These are phyloP conservation scores for Ophiostoma sp. DNA, from an alignment of 2,329 filamentous ascomycete species.

Conservation along the genomic window DNA sequence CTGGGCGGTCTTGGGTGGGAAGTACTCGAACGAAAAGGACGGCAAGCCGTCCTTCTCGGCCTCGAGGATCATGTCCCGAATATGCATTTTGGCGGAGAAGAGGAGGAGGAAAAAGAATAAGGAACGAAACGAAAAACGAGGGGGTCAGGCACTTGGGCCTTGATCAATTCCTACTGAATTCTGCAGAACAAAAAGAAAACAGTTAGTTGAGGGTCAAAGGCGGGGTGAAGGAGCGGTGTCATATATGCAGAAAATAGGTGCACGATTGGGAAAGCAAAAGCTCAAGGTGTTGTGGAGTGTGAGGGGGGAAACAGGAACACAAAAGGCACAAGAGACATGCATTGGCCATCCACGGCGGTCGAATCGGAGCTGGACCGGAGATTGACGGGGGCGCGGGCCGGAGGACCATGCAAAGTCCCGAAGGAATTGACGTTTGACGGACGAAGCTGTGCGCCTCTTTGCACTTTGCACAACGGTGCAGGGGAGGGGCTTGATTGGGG, in stretches of 20 bases:
- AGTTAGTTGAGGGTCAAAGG: slow-evolving; percentile 5
- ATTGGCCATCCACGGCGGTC: not conserved
- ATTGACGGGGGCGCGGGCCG: not conserved
- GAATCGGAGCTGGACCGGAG: slow-evolving; percentile 19
- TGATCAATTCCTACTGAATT: not conserved
- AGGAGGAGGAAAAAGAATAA: not conserved
- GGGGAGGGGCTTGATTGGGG: not conserved
- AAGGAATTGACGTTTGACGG: slow-evolving; percentile 4
- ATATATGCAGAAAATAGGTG: not conserved
- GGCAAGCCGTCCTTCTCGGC: slow-evolving; percentile 76
- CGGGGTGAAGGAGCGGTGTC: not conserved
- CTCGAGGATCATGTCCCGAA: slow-evolving; percentile 85
- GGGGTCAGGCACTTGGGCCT: slow-evolving; percentile 1
- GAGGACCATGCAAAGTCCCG: not conserved
- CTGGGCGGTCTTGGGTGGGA: slow-evolving; percentile 94
- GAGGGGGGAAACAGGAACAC: not conserved
- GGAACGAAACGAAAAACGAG: not conserved
- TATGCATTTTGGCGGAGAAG: slow-evolving; percentile 71
- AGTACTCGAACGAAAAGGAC: slow-evolving; percentile 99
- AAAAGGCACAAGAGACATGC: slow-evolving; percentile 7
- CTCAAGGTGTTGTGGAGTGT: not conserved
- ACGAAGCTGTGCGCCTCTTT: not conserved
- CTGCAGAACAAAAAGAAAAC: not conserved
- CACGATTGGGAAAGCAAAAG: not conserved
- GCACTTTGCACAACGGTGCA: not conserved